These are phyloP conservation scores for Leptodontidium sp. DNA, from an alignment of 2,329 filamentous ascomycete species.

Conservation along the genomic window DNA sequence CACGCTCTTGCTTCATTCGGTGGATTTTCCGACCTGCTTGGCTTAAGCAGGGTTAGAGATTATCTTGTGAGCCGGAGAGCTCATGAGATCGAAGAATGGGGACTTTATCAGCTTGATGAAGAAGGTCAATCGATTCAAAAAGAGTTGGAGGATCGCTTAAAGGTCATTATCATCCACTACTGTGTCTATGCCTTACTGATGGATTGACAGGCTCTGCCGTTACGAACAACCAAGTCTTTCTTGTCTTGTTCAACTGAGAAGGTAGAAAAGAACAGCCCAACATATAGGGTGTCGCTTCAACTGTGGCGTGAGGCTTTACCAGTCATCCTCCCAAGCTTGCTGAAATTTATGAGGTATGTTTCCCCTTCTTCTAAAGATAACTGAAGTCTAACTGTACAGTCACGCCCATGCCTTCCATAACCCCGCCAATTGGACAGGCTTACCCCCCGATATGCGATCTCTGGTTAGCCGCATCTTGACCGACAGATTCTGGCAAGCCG, in stretches of 20 bases:
- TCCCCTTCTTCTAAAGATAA: constrained; percentile 24
- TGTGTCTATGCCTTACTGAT: neutral
- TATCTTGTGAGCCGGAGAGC: constrained; percentile 80
- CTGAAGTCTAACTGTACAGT: constrained; percentile 51
- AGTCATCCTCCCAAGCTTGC: constrained; percentile 81
- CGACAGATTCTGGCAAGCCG: constrained; percentile 97
- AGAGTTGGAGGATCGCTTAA: constrained; percentile 78
- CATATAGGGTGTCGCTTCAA: constrained; percentile 77
- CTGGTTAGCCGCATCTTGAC: constrained; percentile 86
- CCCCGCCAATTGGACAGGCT: constrained; percentile 79
- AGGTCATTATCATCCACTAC: constrained; percentile 52
- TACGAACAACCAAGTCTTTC: constrained; percentile 89
- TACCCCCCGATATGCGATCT: constrained; percentile 77
- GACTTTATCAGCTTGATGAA: constrained; percentile 75
- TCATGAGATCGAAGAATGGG: constrained; percentile 84
- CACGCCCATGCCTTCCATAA: constrained; percentile 94
- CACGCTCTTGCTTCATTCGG: constrained; percentile 76
- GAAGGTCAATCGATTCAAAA: constrained; percentile 82
- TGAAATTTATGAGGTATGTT: constrained; percentile 76
- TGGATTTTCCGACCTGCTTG: constrained; percentile 81
- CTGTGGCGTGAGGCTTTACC: constrained; percentile 90
- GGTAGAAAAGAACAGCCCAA: constrained; percentile 74
- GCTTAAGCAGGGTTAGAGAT: constrained; percentile 79
- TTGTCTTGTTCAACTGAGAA: constrained; percentile 93
- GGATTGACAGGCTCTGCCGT: constrained; percentile 65